These are phyloP conservation scores for Eimeria maxima DNA, from an alignment of 169 alveolate species.

Conservation along the genomic window DNA sequence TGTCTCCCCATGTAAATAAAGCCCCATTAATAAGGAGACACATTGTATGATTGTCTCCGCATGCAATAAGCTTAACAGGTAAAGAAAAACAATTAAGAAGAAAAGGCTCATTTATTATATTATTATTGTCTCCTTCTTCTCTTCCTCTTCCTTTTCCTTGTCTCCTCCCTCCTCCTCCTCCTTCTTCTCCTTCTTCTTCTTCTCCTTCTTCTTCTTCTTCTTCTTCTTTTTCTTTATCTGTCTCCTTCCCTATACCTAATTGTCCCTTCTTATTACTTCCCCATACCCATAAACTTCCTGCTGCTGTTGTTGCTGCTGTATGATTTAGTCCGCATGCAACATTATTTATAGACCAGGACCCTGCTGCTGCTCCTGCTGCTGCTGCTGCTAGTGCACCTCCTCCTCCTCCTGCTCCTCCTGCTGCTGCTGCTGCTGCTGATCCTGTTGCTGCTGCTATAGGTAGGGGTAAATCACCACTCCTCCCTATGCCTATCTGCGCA, in stretches of 20 bases:
- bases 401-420: no score
- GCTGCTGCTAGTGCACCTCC: no score
- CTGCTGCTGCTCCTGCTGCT: slow-evolving; percentile 1
- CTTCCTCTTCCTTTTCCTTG: slow-evolving; percentile 82
- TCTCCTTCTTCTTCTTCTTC: no score
- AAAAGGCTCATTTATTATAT: slow-evolving; percentile 77
- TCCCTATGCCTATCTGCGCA: neutral
- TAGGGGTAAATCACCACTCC: no score
- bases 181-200: no score
- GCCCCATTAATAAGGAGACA: slow-evolving; percentile 89
- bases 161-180: no score
- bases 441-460: no score
- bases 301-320: slow-evolving; percentile 70
- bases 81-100: slow-evolving; percentile 53
- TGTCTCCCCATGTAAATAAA: slow-evolving; percentile 91
- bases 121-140: no score
- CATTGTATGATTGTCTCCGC: slow-evolving; percentile 93
- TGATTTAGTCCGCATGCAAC: slow-evolving; percentile 82
- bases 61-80: slow-evolving; percentile 84
- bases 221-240: no score
- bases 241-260: slow-evolving; percentile 86
- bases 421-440: no score
- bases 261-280: slow-evolving; percentile 89
- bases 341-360: neutral
- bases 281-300: slow-evolving; percentile 86